Percentiles rank a stretch among this genome's conserved stretches.
phyloP scores from a whole-genome alignment of 164 flowering plant genomes.

The Tetrastigma voinierianum region DNA sequence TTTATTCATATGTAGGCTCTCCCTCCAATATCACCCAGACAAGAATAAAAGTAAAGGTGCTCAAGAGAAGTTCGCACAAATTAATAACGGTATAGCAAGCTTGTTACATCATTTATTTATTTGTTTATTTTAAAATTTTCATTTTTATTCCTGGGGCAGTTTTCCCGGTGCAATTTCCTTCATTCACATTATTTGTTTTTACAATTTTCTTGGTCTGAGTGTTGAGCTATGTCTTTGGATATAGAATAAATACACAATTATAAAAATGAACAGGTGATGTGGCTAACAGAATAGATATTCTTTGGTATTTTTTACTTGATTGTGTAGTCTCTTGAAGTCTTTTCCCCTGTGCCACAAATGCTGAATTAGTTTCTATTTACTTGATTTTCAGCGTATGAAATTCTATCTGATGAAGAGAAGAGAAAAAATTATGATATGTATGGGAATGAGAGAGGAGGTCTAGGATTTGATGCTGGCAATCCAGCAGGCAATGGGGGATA shows the following conservation, averaged over 20 bases:
- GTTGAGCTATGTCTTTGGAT: not conserved
- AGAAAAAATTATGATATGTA: slow-evolving; percentile 87
- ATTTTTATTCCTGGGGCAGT: not conserved
- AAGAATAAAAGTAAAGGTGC: slow-evolving; percentile 91
- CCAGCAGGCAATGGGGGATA: slow-evolving; percentile 58
- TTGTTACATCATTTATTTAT: not conserved
- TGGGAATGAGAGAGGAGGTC: slow-evolving; percentile 77
- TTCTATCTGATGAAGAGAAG: slow-evolving; percentile 87
- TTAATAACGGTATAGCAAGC: slow-evolving; percentile 74
- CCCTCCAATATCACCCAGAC: slow-evolving; percentile 93
- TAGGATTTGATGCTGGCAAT: slow-evolving; percentile 44
- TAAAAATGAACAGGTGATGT: not conserved
- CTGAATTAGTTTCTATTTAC: slow-evolving; percentile 7
- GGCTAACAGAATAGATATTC: not conserved
- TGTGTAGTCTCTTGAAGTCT: not conserved
- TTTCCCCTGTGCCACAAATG: not conserved
- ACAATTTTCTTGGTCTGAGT: not conserved
- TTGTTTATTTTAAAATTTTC: not conserved
- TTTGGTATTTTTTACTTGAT: not conserved
- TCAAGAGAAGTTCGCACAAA: slow-evolving; percentile 84
- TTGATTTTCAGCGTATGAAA: slow-evolving; percentile 73
- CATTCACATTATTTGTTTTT: not conserved
- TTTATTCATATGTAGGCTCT: slow-evolving; percentile 52
- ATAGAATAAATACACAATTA: not conserved
- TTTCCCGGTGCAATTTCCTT: not conserved